phyloP scores from a whole-genome alignment of 1,284 basidiomycete genomes.

The Leccinum angustisporum region DNA sequence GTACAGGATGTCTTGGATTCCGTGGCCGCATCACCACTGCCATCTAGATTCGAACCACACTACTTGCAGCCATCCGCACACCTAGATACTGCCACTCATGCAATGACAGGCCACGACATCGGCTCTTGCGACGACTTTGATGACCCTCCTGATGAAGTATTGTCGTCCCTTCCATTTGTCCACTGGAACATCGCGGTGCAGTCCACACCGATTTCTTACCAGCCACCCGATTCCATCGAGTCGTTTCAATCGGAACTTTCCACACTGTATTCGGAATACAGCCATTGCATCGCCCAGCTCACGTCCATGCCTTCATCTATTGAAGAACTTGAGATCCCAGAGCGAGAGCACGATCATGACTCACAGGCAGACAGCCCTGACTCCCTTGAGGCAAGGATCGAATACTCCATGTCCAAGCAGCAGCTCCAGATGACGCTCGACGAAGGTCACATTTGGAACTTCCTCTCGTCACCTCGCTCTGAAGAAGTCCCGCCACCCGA shows the following conservation, averaged over 20 bases:
- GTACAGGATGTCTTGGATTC: slow-evolving; percentile 16
- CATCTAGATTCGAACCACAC: slow-evolving; percentile 25
- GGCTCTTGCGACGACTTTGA: slow-evolving; percentile 10
- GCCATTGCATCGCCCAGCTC: slow-evolving; percentile 47
- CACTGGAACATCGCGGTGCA: slow-evolving; percentile 30
- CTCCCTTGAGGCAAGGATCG: slow-evolving; percentile 38
- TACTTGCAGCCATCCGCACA: slow-evolving; percentile 10
- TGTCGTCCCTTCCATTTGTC: slow-evolving; percentile 22
- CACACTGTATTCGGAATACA: slow-evolving; percentile 51
- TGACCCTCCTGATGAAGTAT: slow-evolving; percentile 16
- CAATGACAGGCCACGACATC: slow-evolving; percentile 9
- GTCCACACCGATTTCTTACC: slow-evolving; percentile 17
- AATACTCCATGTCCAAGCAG: slow-evolving; percentile 60
- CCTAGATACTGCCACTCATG: slow-evolving; percentile 5
- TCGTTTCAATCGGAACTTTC: slow-evolving; percentile 37
- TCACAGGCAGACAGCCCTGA: slow-evolving; percentile 26
- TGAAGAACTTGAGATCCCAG: slow-evolving; percentile 19
- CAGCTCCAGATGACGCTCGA: slow-evolving; percentile 61
- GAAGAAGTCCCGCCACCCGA: slow-evolving; percentile 13
- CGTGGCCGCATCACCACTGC: not conserved
- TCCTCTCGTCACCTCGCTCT: slow-evolving; percentile 31
- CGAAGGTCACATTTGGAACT: slow-evolving; percentile 64
- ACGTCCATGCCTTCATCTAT: slow-evolving; percentile 37
- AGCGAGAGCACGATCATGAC: slow-evolving; percentile 2
- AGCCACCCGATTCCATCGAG: slow-evolving; percentile 16